Evolutionary conservation across 495 filamentous ascomycete species (phyloP), one percentile per base, ranked within the genome.

Genomic region (Articulospora tetracladia): DNA sequence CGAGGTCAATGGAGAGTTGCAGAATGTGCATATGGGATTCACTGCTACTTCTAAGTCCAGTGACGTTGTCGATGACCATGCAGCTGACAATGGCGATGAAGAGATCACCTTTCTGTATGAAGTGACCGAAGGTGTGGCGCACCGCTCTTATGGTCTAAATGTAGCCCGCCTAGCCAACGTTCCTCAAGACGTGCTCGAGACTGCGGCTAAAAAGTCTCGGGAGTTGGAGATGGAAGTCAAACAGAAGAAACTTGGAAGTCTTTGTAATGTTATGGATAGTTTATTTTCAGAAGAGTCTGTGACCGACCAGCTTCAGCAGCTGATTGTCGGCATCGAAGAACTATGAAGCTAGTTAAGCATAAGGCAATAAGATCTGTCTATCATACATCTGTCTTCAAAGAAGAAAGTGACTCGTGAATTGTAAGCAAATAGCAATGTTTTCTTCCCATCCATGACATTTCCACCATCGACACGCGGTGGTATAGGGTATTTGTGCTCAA

Each of bases 71-170:
- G 2, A 44, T 3, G 17, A 28, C 27, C 28, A 24, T 7, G 28
- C 53, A 56, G 52, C 20, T 22, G 51, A 44, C 63, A 68, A 65
- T 8, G 68, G 59, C 0, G 76, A 80, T 22, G 75, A 83, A 49
- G 78, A 86, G 24, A 89, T 95, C 32, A 92, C 90, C 0, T 95
- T 94, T 67, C 70, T 94, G 7, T 94, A 93, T 67, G 85, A 90
- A 66, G 85, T 97, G 1, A 86, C 81, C 2, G 90, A 93, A 59
- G 95, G 95, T 0, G 88, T 95, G 2, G 93, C 95, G 12, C 92
- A 97, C 77, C 82, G 94, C 13, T 92, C 86, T 32, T 99, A 99
- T 68, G 94, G 94, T 2, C 73, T 99, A 17, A 98, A 98, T 70
- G 94, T 98, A 24, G 94, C 94, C 6, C 77, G 90, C 27, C 70